A percentile compares a stretch with the other conserved stretches of the same genome.
Evolutionary conservation across 768 basidiomycete genomes (phyloP).

Genomic region (Kwoniella sp.): DNA sequence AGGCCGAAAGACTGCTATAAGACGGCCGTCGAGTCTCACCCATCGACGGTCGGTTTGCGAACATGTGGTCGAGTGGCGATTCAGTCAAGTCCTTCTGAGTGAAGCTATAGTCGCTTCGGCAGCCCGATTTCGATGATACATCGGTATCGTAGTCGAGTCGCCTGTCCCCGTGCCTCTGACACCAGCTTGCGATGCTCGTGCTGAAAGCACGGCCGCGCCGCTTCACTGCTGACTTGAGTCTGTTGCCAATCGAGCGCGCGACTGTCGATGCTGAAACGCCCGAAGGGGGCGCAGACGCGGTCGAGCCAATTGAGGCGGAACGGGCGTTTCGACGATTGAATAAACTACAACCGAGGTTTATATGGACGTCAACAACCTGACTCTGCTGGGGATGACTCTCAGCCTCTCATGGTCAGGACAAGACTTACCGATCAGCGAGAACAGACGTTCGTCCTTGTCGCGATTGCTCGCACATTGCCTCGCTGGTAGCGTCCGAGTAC

Average conservation of each 20-base stretch:
- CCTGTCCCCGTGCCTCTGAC: neutral
- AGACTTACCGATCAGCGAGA: too few relatives aligned
- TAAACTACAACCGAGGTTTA: too few relatives aligned
- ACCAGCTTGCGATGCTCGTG: neutral
- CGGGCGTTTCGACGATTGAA: too few relatives aligned
- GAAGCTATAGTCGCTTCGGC: neutral
- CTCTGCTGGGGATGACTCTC: too few relatives aligned
- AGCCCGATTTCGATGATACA: neutral
- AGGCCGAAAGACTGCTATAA: too few relatives aligned
- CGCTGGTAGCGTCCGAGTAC: too few relatives aligned
- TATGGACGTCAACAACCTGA: too few relatives aligned
- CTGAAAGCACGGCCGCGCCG: neutral
- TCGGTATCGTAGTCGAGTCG: neutral
- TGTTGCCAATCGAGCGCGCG: neutral
- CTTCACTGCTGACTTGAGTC: neutral
- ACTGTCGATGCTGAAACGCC: neutral
- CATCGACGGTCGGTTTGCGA: too few relatives aligned
- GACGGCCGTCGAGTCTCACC: too few relatives aligned
- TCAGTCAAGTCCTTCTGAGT: neutral
- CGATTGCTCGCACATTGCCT: too few relatives aligned
- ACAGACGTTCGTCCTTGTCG: too few relatives aligned
- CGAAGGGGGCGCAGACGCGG: neutral
- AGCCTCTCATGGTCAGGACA: too few relatives aligned
- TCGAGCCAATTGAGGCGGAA: neutral
- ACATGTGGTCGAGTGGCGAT: neutral